Evolutionary conservation across 2,329 filamentous ascomycete species (phyloP).

Genomic region (Fusarium sarcochroum): DNA sequence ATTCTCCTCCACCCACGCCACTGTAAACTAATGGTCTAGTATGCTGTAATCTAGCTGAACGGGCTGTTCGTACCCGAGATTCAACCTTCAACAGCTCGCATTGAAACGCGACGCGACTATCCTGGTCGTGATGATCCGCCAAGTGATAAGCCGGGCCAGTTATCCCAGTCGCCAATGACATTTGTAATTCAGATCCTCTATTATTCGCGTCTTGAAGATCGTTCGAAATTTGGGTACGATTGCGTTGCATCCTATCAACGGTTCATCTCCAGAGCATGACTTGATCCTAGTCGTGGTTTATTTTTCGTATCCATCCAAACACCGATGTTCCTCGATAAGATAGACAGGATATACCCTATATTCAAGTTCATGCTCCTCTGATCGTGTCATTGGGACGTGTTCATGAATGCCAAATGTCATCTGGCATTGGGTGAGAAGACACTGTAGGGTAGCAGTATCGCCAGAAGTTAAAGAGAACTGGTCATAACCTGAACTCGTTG

Average conservation of each 20-base stretch:
- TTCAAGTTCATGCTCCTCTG: background rate
- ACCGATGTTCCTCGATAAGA: conserved; percentile 8
- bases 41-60: conserved; percentile 19
- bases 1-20: conserved; percentile 22
- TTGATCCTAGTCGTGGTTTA: conserved; percentile 20
- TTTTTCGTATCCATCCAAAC: conserved; percentile 13
- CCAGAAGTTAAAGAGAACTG: background rate
- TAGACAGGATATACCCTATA: background rate
- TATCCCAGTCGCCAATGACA: conserved; percentile 19
- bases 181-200: conserved; percentile 1
- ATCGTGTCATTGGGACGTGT: background rate
- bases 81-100: conserved; percentile 13
- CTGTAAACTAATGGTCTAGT: conserved; percentile 15
- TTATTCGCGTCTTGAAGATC: conserved; percentile 20
- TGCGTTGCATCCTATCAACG: conserved; percentile 32
- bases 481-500: background rate
- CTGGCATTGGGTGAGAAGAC: background rate
- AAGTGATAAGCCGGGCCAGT: conserved; percentile 7
- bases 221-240: conserved; percentile 20
- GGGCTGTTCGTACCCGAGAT: conserved; percentile 13
- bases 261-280: conserved; percentile 30
- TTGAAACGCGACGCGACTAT: conserved; percentile 33
- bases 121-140: conserved; percentile 14
- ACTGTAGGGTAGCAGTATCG: conserved; percentile 6
- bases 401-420: background rate